Percentiles rank a stretch among this genome's conserved stretches.
These are phyloP conservation scores for Diplodia sapinea DNA, from an alignment of 2,329 filamentous ascomycete genomes.

Conservation along the genomic window DNA sequence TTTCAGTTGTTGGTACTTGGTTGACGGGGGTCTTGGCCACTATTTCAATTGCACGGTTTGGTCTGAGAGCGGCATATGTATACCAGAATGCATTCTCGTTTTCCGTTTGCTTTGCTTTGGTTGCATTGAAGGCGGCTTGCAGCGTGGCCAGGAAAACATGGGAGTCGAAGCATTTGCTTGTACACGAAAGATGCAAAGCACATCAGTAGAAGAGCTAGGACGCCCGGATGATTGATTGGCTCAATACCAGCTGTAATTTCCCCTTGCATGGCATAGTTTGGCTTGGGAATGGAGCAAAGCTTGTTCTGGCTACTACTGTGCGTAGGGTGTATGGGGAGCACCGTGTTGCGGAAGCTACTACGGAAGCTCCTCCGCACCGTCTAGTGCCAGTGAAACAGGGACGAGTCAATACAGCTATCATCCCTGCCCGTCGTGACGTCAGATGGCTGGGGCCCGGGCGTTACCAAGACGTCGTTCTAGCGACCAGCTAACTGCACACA, in stretches of 20 bases:
- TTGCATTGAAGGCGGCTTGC: too few species aligned
- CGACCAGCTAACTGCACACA: background rate
- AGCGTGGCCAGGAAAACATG: too few species aligned
- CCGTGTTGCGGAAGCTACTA: background rate
- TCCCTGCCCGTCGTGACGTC: conserved; percentile 16
- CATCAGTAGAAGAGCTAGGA: too few species aligned
- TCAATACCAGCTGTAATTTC: too few species aligned
- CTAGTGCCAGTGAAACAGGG: background rate
- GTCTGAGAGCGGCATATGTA: conserved; percentile 18
- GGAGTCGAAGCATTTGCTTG: too few species aligned
- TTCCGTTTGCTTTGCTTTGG: too few species aligned
- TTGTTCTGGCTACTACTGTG: background rate
- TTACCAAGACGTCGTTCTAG: background rate
- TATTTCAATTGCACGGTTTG: background rate
- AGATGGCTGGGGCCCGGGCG: background rate
- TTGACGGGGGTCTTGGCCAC: background rate
- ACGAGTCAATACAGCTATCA: background rate
- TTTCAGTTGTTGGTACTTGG: conserved; percentile 16
- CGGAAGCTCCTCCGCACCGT: background rate
- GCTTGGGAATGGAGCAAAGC: too few species aligned
- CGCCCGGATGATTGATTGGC: too few species aligned
- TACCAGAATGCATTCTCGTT: conserved; percentile 27
- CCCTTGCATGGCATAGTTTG: too few species aligned
- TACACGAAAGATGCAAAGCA: too few species aligned
- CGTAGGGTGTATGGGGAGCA: background rate